phyloP scores from a whole-genome alignment of 345 rosid species.

The Geranium brycei region DNA sequence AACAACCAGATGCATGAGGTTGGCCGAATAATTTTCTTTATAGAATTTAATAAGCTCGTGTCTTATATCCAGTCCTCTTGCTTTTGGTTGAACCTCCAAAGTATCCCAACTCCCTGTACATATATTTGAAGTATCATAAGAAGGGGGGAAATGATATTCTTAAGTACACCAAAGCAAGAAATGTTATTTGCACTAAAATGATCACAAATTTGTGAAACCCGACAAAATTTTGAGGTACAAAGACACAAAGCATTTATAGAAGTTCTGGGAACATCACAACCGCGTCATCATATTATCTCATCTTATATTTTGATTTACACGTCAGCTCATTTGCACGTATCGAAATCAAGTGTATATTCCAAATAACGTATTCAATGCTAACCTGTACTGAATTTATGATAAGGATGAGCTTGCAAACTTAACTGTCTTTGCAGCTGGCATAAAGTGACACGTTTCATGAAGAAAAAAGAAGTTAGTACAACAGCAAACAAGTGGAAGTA shows the following conservation, averaged over 20 bases:
- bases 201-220: neutral
- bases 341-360: neutral
- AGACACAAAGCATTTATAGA: neutral
- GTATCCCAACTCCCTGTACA: constrained; percentile 75
- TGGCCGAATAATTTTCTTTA: constrained; percentile 75
- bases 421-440: constrained; percentile 71
- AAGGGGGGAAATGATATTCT: neutral
- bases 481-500: neutral
- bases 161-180: neutral
- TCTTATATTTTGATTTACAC: neutral
- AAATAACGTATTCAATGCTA: constrained; percentile 3
- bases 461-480: constrained; percentile 7
- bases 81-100: constrained; percentile 66
- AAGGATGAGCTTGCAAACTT: constrained; percentile 67
- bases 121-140: neutral
- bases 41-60: constrained; percentile 73
- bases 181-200: neutral
- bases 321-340: neutral
- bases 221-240: no score
- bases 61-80: constrained; percentile 66
- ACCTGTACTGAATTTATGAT: constrained; percentile 92
- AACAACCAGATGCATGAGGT: constrained; percentile 75
- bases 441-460: constrained; percentile 1
- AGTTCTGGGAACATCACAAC: neutral
- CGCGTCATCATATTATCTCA: neutral